phyloP scores from a whole-genome alignment of 1,284 basidiomycete species.

The Omphalotus olearius region DNA sequence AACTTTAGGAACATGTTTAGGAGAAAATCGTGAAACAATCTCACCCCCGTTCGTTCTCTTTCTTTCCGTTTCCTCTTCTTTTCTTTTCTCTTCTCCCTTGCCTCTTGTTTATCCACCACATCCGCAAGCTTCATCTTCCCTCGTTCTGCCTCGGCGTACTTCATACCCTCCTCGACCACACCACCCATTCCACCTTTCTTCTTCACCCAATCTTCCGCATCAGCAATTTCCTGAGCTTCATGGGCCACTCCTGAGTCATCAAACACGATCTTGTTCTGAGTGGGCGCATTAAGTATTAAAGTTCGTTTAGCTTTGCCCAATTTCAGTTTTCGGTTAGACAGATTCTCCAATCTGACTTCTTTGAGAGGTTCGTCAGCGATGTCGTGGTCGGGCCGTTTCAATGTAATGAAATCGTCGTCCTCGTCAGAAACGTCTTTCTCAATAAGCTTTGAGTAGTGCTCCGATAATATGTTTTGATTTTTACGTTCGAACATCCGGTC shows the following conservation, averaged over 20 bases:
- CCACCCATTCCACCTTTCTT: conserved; percentile 53
- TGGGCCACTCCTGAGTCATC: conserved; percentile 82
- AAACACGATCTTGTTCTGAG: conserved; percentile 74
- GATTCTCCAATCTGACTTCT: conserved; percentile 32
- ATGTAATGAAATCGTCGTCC: conserved; percentile 87
- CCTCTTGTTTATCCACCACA: conserved; percentile 76
- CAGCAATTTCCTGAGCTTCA: conserved; percentile 77
- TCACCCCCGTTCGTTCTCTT: conserved; percentile 62
- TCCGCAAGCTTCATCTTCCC: conserved; percentile 70
- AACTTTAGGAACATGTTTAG: background rate
- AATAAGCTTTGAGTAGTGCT: conserved; percentile 88
- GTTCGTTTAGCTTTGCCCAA: conserved; percentile 78
- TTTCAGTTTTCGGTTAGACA: conserved; percentile 54
- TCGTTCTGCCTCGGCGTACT: conserved; percentile 72
- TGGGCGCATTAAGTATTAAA: conserved; percentile 57
- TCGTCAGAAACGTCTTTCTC: conserved; percentile 41
- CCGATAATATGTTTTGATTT: conserved; percentile 91
- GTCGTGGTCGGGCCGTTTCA: conserved; percentile 88
- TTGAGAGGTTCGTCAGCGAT: conserved; percentile 37
- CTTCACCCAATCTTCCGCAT: conserved; percentile 66
- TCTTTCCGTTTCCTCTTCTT: conserved; percentile 87
- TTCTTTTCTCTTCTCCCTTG: conserved; percentile 83
- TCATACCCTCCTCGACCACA: conserved; percentile 61
- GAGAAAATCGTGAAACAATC: conserved; percentile 18
- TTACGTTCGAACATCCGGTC: conserved; percentile 98